phyloP scores from a whole-genome alignment of 306 rosid species.

The Macrotyloma uniflorum region DNA sequence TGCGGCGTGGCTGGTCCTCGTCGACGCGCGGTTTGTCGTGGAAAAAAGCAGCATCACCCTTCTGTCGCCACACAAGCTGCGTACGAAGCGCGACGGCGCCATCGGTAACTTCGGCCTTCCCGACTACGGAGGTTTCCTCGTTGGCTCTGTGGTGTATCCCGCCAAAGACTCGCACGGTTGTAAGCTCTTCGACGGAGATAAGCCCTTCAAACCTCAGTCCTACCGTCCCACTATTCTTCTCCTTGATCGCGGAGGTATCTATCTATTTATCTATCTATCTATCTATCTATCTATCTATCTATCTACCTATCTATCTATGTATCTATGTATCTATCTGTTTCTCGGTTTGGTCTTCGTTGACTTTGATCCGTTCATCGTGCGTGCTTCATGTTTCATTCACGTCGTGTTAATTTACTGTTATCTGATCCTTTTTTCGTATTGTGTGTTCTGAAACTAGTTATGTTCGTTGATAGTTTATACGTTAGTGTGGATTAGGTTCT shows the following conservation, averaged over 20 bases:
- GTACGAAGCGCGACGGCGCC: constrained; percentile 66
- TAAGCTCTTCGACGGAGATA: constrained; percentile 67
- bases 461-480: neutral
- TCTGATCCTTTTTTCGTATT: neutral
- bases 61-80: constrained; percentile 55
- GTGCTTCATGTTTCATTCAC: neutral
- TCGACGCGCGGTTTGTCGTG: constrained; percentile 67
- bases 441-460: neutral
- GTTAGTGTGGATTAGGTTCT: too few relatives aligned
- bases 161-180: constrained; percentile 58
- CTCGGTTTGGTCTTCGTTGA: constrained; percentile 22
- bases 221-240: constrained; percentile 63
- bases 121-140: constrained; percentile 78
- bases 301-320: too few relatives aligned
- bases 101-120: constrained; percentile 93
- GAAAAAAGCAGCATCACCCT: constrained; percentile 76
- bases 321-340: neutral
- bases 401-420: neutral
- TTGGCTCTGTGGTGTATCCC: constrained; percentile 77
- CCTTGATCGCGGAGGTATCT: constrained; percentile 91
- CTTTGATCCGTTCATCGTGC: neutral
- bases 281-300: too few relatives aligned
- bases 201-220: constrained; percentile 56
- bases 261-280: neutral
- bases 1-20: neutral